Conservation (phyloP, 441 rosid genomes). For the Populus tomentosa region DNA sequence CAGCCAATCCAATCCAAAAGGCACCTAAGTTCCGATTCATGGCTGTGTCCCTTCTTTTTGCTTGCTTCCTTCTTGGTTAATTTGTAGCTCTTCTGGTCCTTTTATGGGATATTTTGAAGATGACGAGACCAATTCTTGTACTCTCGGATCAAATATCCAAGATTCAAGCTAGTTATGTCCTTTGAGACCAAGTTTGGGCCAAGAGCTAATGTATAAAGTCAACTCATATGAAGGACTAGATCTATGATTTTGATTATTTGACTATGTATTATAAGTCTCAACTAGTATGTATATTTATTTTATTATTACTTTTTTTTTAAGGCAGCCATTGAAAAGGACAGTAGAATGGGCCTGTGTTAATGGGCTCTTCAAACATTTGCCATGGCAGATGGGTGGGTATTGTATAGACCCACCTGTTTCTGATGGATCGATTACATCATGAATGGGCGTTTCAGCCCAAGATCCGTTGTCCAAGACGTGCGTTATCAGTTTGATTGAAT, state of each 20-base stretch:
- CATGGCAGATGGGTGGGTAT: background rate
- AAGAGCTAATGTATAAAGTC: slow-evolving; percentile 1
- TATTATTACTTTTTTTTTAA: background rate
- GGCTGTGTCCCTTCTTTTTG: slow-evolving; percentile 13
- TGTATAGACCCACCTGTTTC: background rate
- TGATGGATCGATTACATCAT: background rate
- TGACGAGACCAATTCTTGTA: background rate
- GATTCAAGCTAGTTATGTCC: background rate
- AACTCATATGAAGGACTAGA: slow-evolving; percentile 8
- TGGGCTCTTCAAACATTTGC: background rate
- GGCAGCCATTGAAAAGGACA: background rate
- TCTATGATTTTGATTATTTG: background rate
- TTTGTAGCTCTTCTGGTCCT: background rate
- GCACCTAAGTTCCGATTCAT: slow-evolving; percentile 58
- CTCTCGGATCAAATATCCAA: background rate
- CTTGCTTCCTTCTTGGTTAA: slow-evolving; percentile 15
- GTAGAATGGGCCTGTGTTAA: background rate
- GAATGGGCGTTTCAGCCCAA: background rate
- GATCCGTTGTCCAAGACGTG: background rate
- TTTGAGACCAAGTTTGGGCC: slow-evolving; percentile 1
- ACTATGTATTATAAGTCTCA: background rate
- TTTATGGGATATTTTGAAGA: background rate
- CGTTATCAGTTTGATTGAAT: too few relatives aligned
- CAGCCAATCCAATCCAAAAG: slow-evolving; percentile 61
- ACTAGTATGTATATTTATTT: background rate